phyloP scores from a whole-genome alignment of 2,329 filamentous ascomycete genomes.

The Chaetomiaceae sp. region DNA sequence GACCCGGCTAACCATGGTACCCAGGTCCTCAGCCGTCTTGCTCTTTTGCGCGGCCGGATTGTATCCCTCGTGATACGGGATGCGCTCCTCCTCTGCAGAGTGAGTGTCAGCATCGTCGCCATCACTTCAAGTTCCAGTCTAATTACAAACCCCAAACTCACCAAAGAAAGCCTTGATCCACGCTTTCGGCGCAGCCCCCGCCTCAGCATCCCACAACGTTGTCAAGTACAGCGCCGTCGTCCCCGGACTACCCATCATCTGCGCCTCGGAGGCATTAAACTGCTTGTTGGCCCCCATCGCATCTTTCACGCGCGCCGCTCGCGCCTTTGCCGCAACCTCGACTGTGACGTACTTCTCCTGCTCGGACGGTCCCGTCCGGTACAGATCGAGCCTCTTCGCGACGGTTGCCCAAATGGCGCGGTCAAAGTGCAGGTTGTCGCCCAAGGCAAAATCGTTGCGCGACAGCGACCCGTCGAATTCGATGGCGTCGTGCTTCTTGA shows the following conservation, averaged over 20 bases:
- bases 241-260: slow-evolving; percentile 17
- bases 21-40: neutral
- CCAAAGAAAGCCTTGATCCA: slow-evolving; percentile 24
- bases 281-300: slow-evolving; percentile 16
- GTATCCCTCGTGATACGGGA: slow-evolving; percentile 16
- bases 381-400: slow-evolving; percentile 15
- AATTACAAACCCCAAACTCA: slow-evolving; percentile 3
- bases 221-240: slow-evolving; percentile 23
- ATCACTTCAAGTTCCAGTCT: too few species aligned
- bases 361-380: slow-evolving; percentile 14
- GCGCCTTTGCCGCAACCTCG: slow-evolving; percentile 20
- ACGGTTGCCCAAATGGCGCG: slow-evolving; percentile 27
- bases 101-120: slow-evolving; percentile 5
- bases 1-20: neutral
- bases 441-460: slow-evolving; percentile 31
- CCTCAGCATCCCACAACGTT: slow-evolving; percentile 20
- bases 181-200: slow-evolving; percentile 17
- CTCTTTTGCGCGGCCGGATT: neutral
- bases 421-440: slow-evolving; percentile 32
- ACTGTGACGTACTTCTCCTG: slow-evolving; percentile 23
- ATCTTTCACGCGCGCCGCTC: slow-evolving; percentile 17
- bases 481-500: slow-evolving; percentile 29
- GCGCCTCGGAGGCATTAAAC: slow-evolving; percentile 16
- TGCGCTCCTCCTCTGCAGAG: slow-evolving; percentile 18
- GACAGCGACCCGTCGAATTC: slow-evolving; percentile 35